These are phyloP conservation scores for Lentinula edodes DNA, from an alignment of 768 basidiomycete genomes.

Conservation along the genomic window DNA sequence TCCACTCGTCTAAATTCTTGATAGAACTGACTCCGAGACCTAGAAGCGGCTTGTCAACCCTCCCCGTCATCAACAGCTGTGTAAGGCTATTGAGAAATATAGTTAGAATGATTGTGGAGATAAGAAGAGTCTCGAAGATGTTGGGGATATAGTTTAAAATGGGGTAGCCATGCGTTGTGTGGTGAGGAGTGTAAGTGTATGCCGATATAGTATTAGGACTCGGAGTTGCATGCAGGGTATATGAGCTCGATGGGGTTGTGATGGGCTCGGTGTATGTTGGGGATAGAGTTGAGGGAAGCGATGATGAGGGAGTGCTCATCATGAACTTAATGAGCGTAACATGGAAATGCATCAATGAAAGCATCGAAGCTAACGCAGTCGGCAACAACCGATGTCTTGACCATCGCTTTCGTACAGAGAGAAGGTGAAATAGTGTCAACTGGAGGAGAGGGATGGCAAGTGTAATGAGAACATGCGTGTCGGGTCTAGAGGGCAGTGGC, in stretches of 20 bases:
- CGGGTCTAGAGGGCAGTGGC: slow-evolving; percentile 55
- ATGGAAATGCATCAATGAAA: slow-evolving; percentile 66
- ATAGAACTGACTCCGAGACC: slow-evolving; percentile 20
- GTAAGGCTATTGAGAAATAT: slow-evolving; percentile 56
- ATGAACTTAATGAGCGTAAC: slow-evolving; percentile 37
- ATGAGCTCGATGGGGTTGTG: too few species aligned
- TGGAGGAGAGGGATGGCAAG: slow-evolving; percentile 71
- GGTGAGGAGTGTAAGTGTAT: slow-evolving; percentile 1
- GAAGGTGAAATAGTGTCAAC: slow-evolving; percentile 58
- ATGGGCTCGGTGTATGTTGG: not conserved
- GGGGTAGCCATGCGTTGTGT: slow-evolving; percentile 38
- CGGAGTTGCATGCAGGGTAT: not conserved
- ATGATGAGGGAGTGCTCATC: slow-evolving; percentile 13
- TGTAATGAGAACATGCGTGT: slow-evolving; percentile 68
- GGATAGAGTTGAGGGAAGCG: slow-evolving; percentile 11
- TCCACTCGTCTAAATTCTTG: not conserved
- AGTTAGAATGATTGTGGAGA: slow-evolving; percentile 53
- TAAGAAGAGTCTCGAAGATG: slow-evolving; percentile 60
- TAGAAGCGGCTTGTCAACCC: slow-evolving; percentile 54
- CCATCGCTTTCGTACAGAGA: slow-evolving; percentile 60
- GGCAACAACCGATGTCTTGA: slow-evolving; percentile 68
- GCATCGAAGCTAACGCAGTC: slow-evolving; percentile 53
- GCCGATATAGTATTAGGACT: not conserved
- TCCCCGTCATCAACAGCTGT: slow-evolving; percentile 60
- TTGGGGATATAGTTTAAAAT: slow-evolving; percentile 72